Evolutionary conservation across 73 alveolate species (phyloP), one percentile per base, ranked within the genome.

Genomic region (Paraurostyla sp.): DNA sequence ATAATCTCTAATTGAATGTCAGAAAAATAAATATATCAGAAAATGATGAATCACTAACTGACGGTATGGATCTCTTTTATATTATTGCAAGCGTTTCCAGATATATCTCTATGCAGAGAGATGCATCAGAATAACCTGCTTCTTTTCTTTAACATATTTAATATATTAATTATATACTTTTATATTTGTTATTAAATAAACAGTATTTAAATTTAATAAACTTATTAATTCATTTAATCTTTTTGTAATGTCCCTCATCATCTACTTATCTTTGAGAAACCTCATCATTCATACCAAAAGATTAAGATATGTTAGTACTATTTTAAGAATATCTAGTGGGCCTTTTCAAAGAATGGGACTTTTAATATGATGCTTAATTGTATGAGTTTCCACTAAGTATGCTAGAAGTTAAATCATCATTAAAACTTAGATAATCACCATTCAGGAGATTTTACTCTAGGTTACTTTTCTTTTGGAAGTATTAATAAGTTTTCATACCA

Each of bases 61-160:
- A 65, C 82, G 82, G 82, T 65, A 65, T 38, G 38, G 32, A 32
- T 11, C 41, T 40, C 25, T 11, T 18, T 65, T 27, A 38, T 35
- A 22, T 0, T 65, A 32, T 65, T 65, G 82, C 82, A 3, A 65
- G 59, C 82, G 41, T 65, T 65, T 65, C 82, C 82, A 29, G 82
- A 22, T 65, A 65, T 38, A 35, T 65, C 6, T 36, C 82, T 65
- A 65, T 65, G 58, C 46, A 65, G 56, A 65, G 82, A 65, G 58
- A 65, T 65, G 36, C 25, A 65, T 22, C 82, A 65, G 56, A 40
- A 65, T 65, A 58, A 65, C 59, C 82, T 16, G 82, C 82, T 2
- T 65, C 76, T 15, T 59, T 59, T 52, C 22, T 4, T 52, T n/a
- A 27, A 11, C 49, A 25, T 59, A 59, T 59, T 59, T 59, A 59